Base-by-base conservation (phyloP, 2,329 filamentous ascomycete species). In the Cryphonectria carpinicola region DNA sequence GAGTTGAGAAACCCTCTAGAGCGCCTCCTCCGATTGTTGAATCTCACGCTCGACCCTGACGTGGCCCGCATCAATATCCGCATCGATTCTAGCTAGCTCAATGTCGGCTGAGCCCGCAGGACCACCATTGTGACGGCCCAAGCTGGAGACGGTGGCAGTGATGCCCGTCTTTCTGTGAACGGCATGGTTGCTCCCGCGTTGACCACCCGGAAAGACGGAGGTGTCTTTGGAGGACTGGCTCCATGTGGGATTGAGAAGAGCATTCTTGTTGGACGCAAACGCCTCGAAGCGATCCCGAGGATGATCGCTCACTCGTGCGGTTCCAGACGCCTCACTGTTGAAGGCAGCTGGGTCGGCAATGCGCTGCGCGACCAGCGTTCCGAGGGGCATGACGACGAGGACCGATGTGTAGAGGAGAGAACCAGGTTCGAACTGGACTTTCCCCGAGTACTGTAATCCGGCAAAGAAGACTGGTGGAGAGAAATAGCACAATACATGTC, bases 361-460 rank as follows among this genome's bases (percentile, higher is more conserved):
- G 52, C 83, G 83, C 74, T 86, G 84, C 10, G 86, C 86, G 19
- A 85, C 80, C 41, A 88, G 81, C 5, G 84, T 84, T 69, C 85
- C 86, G 0, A 88, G 80, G 0, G 86, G 86, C 0, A 89, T 81
- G 54, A 88, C 81, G 65, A 87, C 76, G 72, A 84, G 80, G 58
- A 88, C 84, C 0, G 85, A 83, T 0, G 85, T 87, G 58, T 82
- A 78, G 0, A 84, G 83, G 52, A 87, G 77, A 1, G 86, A 87
- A 32, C 80, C 85, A 25, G 84, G 76, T 72, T 88, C 85, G 73
- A 88, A 87, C 69, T 81, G 80, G 5, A 76, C 73, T 14, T 81
- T 82, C 14, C 77, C 73, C 35, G 76, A 79, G 74, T 83, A 84
- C 74, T 87, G 82, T 3, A 89, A 77, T 4, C 79, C 81, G 1